These are phyloP conservation scores for Cystobasidium slooffiae DNA, from an alignment of 1,284 basidiomycete genomes.

Conservation along the genomic window DNA sequence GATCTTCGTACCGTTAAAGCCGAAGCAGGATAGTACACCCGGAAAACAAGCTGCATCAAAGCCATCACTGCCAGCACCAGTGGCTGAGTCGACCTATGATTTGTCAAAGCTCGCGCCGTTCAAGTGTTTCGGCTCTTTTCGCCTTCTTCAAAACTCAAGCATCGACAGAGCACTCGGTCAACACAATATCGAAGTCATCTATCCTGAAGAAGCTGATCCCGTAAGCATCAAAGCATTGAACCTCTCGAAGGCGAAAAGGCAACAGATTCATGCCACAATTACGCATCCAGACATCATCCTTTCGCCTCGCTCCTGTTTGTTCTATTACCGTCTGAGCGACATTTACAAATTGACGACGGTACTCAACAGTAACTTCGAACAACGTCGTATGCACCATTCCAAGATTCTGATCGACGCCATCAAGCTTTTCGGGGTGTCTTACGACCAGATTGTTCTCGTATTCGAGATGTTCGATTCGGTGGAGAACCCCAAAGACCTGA, in stretches of 20 bases:
- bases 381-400: constrained; percentile 13
- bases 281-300: constrained; percentile 33
- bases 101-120: background rate
- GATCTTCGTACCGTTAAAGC: background rate
- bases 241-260: background rate
- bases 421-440: background rate
- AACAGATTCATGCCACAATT: background rate
- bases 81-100: background rate
- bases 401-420: constrained; percentile 17
- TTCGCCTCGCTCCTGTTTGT: constrained; percentile 7
- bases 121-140: constrained; percentile 29
- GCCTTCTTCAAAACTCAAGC: constrained; percentile 24
- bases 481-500: background rate
- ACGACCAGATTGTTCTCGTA: constrained; percentile 33
- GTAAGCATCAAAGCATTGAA: constrained; percentile 1
- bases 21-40: background rate
- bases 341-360: constrained; percentile 23
- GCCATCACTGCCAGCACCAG: background rate
- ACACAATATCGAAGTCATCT: constrained; percentile 24
- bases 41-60: background rate
- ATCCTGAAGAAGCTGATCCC: constrained; percentile 26
- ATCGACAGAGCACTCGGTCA: constrained; percentile 20
- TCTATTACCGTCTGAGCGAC: constrained; percentile 29
- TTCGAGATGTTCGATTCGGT: constrained; percentile 27
- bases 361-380: background rate